Conservation (phyloP, 2,329 filamentous ascomycete species). For the Leptographium radiaticola region DNA sequence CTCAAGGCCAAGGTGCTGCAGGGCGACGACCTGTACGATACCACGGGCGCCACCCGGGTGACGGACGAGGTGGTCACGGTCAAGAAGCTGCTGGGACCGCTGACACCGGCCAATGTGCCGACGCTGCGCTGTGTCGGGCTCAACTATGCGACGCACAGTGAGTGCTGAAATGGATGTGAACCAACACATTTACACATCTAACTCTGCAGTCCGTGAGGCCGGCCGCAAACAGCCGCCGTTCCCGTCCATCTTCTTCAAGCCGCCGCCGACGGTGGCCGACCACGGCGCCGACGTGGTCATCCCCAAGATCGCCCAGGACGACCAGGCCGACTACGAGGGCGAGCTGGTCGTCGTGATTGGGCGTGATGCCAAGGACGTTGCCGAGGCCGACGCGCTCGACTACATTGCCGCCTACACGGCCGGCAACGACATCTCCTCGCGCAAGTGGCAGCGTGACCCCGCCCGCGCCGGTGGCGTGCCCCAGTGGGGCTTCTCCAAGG, state of each 20-base stretch:
- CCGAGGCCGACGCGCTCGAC: slow-evolving; percentile 26
- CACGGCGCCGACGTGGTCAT: slow-evolving; percentile 26
- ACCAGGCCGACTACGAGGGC: slow-evolving; percentile 26
- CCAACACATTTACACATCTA: too few relatives aligned
- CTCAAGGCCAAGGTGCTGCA: slow-evolving; percentile 39
- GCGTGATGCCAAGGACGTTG: slow-evolving; percentile 26
- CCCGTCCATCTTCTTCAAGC: slow-evolving; percentile 39
- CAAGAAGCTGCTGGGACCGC: slow-evolving; percentile 37
- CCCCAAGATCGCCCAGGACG: slow-evolving; percentile 32
- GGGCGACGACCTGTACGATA: slow-evolving; percentile 36
- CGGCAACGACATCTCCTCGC: slow-evolving; percentile 41
- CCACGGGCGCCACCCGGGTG: slow-evolving; percentile 29
- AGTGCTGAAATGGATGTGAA: too few relatives aligned
- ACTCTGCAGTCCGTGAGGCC: slow-evolving; percentile 41
- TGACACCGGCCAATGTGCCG: slow-evolving; percentile 36
- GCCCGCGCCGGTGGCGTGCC: slow-evolving; percentile 35
- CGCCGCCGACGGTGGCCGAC: slow-evolving; percentile 23
- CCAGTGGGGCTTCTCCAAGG: slow-evolving; percentile 44
- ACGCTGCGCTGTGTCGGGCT: slow-evolving; percentile 45
- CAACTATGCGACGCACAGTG: slow-evolving; percentile 44
- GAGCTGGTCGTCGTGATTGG: slow-evolving; percentile 19
- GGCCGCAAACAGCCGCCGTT: slow-evolving; percentile 34
- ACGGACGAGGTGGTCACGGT: slow-evolving; percentile 41
- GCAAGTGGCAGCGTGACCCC: slow-evolving; percentile 34
- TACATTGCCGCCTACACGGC: slow-evolving; percentile 41